Evolutionary conservation across 768 basidiomycete genomes (phyloP), one percentile per base, ranked within the genome.

Genomic region (Galerina sulciceps): DNA sequence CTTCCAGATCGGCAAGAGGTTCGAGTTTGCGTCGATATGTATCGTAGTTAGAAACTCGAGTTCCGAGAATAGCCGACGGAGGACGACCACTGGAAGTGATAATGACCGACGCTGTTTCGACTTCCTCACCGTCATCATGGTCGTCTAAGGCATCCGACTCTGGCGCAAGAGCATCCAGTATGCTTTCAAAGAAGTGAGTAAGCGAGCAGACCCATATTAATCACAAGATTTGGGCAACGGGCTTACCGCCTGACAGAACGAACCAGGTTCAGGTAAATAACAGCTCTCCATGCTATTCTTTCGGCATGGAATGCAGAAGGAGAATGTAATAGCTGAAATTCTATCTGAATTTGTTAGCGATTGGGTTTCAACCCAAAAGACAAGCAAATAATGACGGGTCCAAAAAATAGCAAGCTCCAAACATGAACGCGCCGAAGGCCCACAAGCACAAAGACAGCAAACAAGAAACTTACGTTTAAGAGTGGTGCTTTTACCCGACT

Each of bases 401-500:
- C 43, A 48, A 55, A 40, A 8, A 40, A 35, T 11, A 18, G 35
- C 53, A 43, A 42, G 43, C 26, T 8, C 26, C 26, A 31, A 50
- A 50, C 38, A 49, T 42, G 50, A 40, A 40, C 37, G 22, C 10
- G 9, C 17, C 36, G n/a, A n/a, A n/a, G n/a, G n/a, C n/a, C n/a
- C n/a, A n/a, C n/a, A 57, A 15, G 42, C 36, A 31, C 35, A 40
- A 36, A 17, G 54, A 40, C 10, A 46, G 34, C 17, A 26, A 23
- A 48, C 10, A 44, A 48, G 34, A 31, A 50, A 87, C 91, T 85
- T 79, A 93, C 91, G 91, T 78, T 93, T 93, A 66, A 93, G 79
- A 8, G 91, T 91, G 9, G 92, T 94, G 69, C 89, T 91, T 79
- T 93, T 94, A 40, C 91, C 92, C 67, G 90, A 92, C 80, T 93